Evolutionary conservation across 176 grass and related monocot species (phyloP), one percentile per base, ranked within the genome.

Genomic region (Saccharum spontaneum): DNA sequence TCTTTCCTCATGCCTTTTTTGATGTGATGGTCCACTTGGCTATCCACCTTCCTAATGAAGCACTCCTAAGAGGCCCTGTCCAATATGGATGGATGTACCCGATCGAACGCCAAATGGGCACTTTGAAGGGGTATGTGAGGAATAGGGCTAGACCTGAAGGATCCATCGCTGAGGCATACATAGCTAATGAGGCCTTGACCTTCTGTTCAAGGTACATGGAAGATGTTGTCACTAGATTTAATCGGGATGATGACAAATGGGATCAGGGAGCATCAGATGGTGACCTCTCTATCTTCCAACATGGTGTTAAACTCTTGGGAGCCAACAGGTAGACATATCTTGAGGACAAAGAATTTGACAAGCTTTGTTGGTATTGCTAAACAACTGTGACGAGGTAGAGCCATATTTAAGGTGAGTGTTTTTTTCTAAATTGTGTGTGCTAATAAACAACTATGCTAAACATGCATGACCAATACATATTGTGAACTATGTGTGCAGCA

Each of bases 51-150:
- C 28, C 28, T 0, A 1, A 28, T 28, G 28, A 28, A 28, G 28
- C 28, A 28, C 28, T 70, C 17, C 3, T 43, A 2, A 38, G 18
- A 41, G 68, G 68, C 6, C 36, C 18, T 40, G 9, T 70, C 0
- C 65, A 67, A 18, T 37, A 67, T 18, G 65, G 65, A 67, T 67
- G 65, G 65, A 67, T 67, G 65, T 67, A 67, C 65, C 65, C 31
- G 11, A 37, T 37, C 17, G 65, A 67, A 9, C 2, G 15, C 1
- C 31, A 16, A 16, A 15, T 67, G 30, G 31, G 31, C 2, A 36
- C 65, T 37, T 50, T 50, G 4, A 50, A 50, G 15, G 15, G 48
- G 15, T 50, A 50, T 50, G 15, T 50, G 4, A 17, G 48, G 15
- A 50, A 50, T 17, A 50, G 48, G 48, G 14, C 48, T 50, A 52